Evolutionary conservation across 257 asterid species (phyloP).

Genomic region (Nicotiana attenuata): DNA sequence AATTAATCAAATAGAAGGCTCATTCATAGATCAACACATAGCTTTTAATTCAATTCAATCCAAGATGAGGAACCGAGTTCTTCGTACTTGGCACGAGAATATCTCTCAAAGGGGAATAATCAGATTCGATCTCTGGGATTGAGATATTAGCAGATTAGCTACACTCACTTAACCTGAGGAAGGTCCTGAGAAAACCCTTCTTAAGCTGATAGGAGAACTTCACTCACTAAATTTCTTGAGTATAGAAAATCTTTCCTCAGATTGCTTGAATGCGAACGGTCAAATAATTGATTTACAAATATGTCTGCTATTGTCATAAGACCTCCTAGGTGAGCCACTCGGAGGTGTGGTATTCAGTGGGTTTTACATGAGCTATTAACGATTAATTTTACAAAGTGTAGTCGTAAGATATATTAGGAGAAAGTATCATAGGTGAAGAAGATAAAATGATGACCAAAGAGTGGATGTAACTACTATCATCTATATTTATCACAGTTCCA

Average conservation of each 20-base stretch:
- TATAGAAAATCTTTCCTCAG: background rate
- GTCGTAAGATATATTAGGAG: background rate
- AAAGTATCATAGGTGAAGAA: background rate
- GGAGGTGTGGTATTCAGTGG: background rate
- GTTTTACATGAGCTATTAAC: background rate
- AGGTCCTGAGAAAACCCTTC: background rate
- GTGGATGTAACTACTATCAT: background rate
- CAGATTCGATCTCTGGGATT: background rate
- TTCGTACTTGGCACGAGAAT: background rate
- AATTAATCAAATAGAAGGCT: background rate
- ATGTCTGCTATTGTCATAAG: background rate
- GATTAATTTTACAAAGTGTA: background rate
- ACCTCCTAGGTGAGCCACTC: background rate
- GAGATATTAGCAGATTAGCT: no score
- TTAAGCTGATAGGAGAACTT: no score
- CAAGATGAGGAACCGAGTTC: background rate
- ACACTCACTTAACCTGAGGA: background rate
- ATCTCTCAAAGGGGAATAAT: background rate
- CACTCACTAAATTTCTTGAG: no score
- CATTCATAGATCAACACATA: background rate
- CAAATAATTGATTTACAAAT: background rate
- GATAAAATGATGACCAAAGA: conserved; percentile 1
- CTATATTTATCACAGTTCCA: background rate
- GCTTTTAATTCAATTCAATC: background rate
- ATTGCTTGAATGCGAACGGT: background rate